Percentiles rank a stretch among this genome's conserved stretches.
These are phyloP conservation scores for Sclerotiophoma versabilis DNA, from an alignment of 2,329 filamentous ascomycete genomes.

Conservation along the genomic window DNA sequence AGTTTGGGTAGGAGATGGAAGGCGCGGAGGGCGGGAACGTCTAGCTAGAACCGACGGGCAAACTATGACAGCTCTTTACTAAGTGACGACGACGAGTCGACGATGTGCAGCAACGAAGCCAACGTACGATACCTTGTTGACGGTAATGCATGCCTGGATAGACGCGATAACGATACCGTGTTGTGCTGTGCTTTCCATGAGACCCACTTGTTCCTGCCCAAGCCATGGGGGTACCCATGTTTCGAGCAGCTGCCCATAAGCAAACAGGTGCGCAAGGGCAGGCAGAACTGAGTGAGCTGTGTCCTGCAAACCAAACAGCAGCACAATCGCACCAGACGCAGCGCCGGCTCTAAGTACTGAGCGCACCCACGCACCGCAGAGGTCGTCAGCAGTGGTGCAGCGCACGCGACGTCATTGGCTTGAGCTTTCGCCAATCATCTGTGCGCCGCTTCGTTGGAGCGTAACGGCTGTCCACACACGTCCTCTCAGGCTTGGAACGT, in stretches of 20 bases:
- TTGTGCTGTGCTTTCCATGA: slow-evolving; percentile 5
- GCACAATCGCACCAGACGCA: background rate
- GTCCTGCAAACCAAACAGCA: background rate
- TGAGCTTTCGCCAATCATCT: slow-evolving; percentile 29
- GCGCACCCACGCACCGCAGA: slow-evolving; percentile 1
- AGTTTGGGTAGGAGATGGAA: slow-evolving; percentile 20
- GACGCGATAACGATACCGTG: slow-evolving; percentile 12
- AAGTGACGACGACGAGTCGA: background rate
- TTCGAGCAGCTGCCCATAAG: slow-evolving; percentile 4
- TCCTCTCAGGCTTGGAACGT: slow-evolving; percentile 38
- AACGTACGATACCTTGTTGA: background rate
- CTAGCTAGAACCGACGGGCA: slow-evolving; percentile 15
- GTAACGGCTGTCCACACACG: slow-evolving; percentile 34
- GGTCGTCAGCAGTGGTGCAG: slow-evolving; percentile 17
- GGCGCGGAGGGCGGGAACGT: slow-evolving; percentile 17
- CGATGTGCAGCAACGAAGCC: background rate
- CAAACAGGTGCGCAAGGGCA: slow-evolving; percentile 4
- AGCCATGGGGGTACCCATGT: slow-evolving; percentile 3
- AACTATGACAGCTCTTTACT: slow-evolving; percentile 8
- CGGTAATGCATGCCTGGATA: slow-evolving; percentile 7
- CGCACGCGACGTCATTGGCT: slow-evolving; percentile 34
- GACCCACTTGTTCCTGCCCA: slow-evolving; percentile 16
- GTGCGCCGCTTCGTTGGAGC: slow-evolving; percentile 26
- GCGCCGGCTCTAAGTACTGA: slow-evolving; percentile 8
- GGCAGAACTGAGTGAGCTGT: background rate